phyloP scores from a whole-genome alignment of 805 yeast species.

The Pichia deserticola region DNA sequence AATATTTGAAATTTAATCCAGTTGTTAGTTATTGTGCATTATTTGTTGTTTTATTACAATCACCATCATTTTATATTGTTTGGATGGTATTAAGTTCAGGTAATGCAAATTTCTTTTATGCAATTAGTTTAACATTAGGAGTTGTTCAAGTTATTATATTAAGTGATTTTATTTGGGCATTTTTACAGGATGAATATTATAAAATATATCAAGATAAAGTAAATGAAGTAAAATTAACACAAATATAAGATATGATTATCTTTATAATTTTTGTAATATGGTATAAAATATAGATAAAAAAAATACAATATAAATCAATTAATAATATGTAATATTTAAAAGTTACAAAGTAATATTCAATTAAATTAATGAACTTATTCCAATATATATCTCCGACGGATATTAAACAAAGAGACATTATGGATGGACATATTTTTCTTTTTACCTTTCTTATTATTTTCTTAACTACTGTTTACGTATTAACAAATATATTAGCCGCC shows the following conservation, averaged over 20 bases:
- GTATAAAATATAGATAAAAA: too few relatives aligned
- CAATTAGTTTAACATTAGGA: slow-evolving; percentile 77
- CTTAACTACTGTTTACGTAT: too few relatives aligned
- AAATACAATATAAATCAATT: too few relatives aligned
- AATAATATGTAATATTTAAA: too few relatives aligned
- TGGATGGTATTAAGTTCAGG: slow-evolving; percentile 96
- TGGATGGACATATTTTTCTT: too few relatives aligned
- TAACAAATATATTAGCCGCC: too few relatives aligned
- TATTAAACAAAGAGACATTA: too few relatives aligned
- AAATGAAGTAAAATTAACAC: slow-evolving; percentile 32
- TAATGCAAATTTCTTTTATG: slow-evolving; percentile 92
- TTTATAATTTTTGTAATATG: too few relatives aligned
- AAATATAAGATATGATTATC: slow-evolving; percentile 19
- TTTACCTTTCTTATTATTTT: too few relatives aligned
- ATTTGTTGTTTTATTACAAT: slow-evolving; percentile 41
- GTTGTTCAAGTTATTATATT: slow-evolving; percentile 60
- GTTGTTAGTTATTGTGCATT: slow-evolving; percentile 22
- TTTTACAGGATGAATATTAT: slow-evolving; percentile 56
- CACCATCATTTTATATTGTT: slow-evolving; percentile 85
- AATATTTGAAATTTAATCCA: slow-evolving; percentile 24
- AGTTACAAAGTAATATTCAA: too few relatives aligned
- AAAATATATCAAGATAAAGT: slow-evolving; percentile 19
- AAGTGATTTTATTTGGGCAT: slow-evolving; percentile 78
- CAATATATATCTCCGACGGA: too few relatives aligned
- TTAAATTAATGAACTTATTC: too few relatives aligned